These are phyloP conservation scores for Phytophthora multivora DNA, from an alignment of 352 stramenopile genomes.

Conservation along the genomic window DNA sequence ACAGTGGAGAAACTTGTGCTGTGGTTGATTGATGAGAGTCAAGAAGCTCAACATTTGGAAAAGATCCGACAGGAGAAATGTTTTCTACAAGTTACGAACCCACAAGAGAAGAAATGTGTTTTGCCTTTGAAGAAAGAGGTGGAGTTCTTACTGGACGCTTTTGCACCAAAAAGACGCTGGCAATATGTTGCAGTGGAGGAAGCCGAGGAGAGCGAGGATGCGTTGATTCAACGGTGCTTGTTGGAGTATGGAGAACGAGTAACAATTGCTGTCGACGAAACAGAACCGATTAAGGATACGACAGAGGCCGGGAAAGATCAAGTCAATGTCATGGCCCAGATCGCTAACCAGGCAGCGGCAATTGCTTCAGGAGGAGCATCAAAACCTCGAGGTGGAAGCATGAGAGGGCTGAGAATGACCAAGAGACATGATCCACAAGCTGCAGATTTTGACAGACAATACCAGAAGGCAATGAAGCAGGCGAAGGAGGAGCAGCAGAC, in stretches of 20 bases:
- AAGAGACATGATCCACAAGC: conserved; percentile 28
- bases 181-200: conserved; percentile 39
- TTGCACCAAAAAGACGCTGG: conserved; percentile 48
- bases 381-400: conserved; percentile 11
- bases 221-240: conserved; percentile 77
- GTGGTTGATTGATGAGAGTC: conserved; percentile 58
- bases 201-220: conserved; percentile 57
- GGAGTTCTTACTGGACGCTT: conserved; percentile 42
- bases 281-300: conserved; percentile 12
- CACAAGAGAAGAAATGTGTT: conserved; percentile 1
- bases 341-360: conserved; percentile 52
- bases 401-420: conserved; percentile 17
- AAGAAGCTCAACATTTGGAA: conserved; percentile 40
- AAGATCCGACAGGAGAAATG: conserved; percentile 35
- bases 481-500: conserved; percentile 54
- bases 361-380: conserved; percentile 31
- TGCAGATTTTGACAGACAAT: conserved; percentile 66
- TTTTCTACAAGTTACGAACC: conserved; percentile 38
- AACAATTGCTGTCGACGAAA: conserved; percentile 22
- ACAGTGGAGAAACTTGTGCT: conserved; percentile 51
- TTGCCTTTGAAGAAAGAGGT: conserved; percentile 50
- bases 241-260: conserved; percentile 82
- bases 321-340: conserved; percentile 47
- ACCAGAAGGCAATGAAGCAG: conserved; percentile 57
- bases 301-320: conserved; percentile 9